These are phyloP conservation scores for Phytopythium boreale DNA, from an alignment of 352 stramenopile species.

Conservation along the genomic window DNA sequence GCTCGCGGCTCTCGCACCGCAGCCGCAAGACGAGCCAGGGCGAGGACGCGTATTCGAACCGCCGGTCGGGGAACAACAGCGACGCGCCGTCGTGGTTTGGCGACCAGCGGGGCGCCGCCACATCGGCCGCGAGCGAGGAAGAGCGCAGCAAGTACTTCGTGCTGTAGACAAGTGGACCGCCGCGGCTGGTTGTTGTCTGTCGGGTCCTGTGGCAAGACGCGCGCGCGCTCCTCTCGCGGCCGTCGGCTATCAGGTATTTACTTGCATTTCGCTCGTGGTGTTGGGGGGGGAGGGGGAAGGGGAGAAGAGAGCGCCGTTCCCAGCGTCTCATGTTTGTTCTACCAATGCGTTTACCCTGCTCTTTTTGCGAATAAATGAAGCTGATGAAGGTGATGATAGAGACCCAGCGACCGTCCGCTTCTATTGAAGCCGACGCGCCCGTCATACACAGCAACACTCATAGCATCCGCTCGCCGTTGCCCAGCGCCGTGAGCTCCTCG, in stretches of 20 bases:
- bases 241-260: slow-evolving; percentile 4
- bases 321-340: background rate
- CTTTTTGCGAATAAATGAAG: background rate
- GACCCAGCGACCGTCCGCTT: background rate
- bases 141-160: slow-evolving; percentile 85
- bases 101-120: slow-evolving; percentile 32
- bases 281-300: no score
- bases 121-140: slow-evolving; percentile 56
- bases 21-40: slow-evolving; percentile 57
- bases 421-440: background rate
- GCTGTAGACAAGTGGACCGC: slow-evolving; percentile 42
- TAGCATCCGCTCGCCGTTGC: slow-evolving; percentile 13
- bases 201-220: background rate
- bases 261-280: background rate
- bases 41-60: slow-evolving; percentile 40
- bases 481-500: slow-evolving; percentile 20
- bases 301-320: background rate
- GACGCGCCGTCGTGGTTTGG: slow-evolving; percentile 18
- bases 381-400: background rate
- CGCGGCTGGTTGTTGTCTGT: slow-evolving; percentile 3
- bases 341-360: background rate
- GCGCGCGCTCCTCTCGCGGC: no score
- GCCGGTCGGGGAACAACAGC: slow-evolving; percentile 69
- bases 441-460: slow-evolving; percentile 4
- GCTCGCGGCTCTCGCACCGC: slow-evolving; percentile 61